Evolutionary conservation across 1,139 yeast species (phyloP), one percentile per base, ranked within the genome.

Genomic region (Magnusiomyces magnusii): DNA sequence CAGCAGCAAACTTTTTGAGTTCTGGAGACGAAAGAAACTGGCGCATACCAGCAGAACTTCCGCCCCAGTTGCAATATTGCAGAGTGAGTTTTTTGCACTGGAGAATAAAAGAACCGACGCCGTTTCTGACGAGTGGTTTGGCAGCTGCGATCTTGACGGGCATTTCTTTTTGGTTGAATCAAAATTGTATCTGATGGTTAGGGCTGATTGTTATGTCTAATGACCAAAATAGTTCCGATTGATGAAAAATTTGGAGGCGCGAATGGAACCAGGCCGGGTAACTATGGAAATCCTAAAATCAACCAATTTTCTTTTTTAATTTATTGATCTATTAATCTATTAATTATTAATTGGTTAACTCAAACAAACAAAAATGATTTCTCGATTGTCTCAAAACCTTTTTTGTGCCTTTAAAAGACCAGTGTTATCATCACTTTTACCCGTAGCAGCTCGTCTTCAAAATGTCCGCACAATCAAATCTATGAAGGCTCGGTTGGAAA

Each of bases 31-130:
- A 75, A 59, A 93, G 75, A 64, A 88, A 81, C 59, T 87, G 84
- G 65, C 92, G 78, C 75, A 90, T 80, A 2, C 97, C 97, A 58
- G 79, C 78, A 0, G 98, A 92, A 2, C 96, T 87, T 23, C 98
- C 99, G 55, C 97, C 98, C 87, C 95, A 87, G 78, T 91, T 89
- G 76, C 97, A 89, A 75, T 85, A 91, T 62, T 87, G 85, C 58
- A 92, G 73, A 15, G 85, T 81, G 62, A 91, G 79, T 68, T 80
- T 82, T 67, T 82, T 82, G 76, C 97, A 90, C 36, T 60, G 93
- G 53, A 78, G 77, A 17, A 90, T 81, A 69, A 81, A 90, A 0
- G 95, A 83, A 5, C 95, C 95, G 28, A 88, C 78, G 50, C 97
- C 97, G 69, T 91, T 91, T 63, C 91, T 80, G 34, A 87, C 57